Evolutionary conservation across 345 rosid genomes (phyloP).

Genomic region (Limnanthes douglasii): DNA sequence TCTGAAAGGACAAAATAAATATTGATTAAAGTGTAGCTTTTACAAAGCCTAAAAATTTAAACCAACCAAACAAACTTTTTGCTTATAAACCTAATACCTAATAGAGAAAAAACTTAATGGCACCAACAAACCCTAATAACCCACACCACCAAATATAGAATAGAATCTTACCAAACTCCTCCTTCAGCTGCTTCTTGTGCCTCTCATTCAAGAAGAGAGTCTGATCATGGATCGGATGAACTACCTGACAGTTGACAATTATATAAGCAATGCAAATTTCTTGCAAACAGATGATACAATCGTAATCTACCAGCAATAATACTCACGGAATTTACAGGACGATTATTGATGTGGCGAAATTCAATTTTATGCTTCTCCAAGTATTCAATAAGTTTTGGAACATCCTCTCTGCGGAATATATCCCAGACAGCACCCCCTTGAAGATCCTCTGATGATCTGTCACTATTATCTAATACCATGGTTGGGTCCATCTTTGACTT

Average conservation of each 20-base stretch:
- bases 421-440: conserved; percentile 5
- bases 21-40: not conserved
- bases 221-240: not conserved
- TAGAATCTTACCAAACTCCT: conserved; percentile 5
- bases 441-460: not conserved
- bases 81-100: too few species aligned
- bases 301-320: not conserved
- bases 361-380: conserved; percentile 6
- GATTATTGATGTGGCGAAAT: conserved; percentile 8
- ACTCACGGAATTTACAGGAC: conserved; percentile 5
- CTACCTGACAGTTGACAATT: not conserved
- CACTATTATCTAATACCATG: not conserved
- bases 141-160: too few species aligned
- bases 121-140: too few species aligned
- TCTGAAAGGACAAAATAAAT: not conserved
- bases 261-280: not conserved
- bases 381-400: conserved; percentile 1
- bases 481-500: not conserved
- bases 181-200: conserved; percentile 5
- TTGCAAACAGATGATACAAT: not conserved
- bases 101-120: too few species aligned
- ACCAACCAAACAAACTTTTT: too few species aligned
- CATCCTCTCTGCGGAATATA: conserved; percentile 1
- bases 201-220: conserved; percentile 2
- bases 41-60: too few species aligned